Conservation (phyloP, 2,329 filamentous ascomycete species). For the Aaosphaeria arxii region DNA sequence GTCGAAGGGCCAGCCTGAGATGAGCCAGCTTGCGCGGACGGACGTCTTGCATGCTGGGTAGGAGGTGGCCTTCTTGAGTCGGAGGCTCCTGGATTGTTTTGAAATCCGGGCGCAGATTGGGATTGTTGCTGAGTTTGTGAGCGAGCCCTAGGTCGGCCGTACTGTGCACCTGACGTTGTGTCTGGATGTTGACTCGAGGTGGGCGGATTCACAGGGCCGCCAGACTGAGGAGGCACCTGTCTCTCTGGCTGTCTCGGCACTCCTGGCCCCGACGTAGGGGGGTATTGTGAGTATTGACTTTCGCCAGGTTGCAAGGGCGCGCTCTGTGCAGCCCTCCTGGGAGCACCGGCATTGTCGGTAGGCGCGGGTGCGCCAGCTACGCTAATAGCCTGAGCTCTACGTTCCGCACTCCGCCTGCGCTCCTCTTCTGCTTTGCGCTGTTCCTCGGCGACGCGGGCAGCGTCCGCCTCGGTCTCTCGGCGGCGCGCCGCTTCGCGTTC, state of each 20-base stretch:
- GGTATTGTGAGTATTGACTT: constrained; percentile 21
- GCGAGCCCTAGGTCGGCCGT: constrained; percentile 26
- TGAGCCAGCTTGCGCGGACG: constrained; percentile 27
- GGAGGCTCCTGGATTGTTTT: constrained; percentile 17
- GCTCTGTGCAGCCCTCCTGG: constrained; percentile 23
- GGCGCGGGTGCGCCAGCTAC: constrained; percentile 41
- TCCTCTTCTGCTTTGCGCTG: constrained; percentile 56
- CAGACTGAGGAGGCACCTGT: constrained; percentile 7
- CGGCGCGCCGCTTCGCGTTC: constrained; percentile 71
- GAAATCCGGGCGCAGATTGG: constrained; percentile 24
- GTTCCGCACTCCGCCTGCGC: constrained; percentile 54
- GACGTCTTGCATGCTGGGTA: constrained; percentile 28
- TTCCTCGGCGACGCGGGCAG: constrained; percentile 43
- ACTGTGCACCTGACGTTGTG: constrained; percentile 22
- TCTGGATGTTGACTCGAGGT: constrained; percentile 21
- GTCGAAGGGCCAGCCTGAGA: constrained; percentile 31
- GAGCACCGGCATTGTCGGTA: constrained; percentile 22
- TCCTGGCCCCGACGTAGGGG: constrained; percentile 19
- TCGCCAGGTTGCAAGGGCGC: constrained; percentile 24
- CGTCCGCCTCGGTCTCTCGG: constrained; percentile 63
- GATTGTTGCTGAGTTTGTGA: constrained; percentile 36
- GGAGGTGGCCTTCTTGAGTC: constrained; percentile 29
- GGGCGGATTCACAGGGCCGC: constrained; percentile 15
- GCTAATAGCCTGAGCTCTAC: constrained; percentile 57
- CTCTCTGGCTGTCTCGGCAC: constrained; percentile 29